Conservation (phyloP, 768 basidiomycete species). For the Roridomyces roridus region DNA sequence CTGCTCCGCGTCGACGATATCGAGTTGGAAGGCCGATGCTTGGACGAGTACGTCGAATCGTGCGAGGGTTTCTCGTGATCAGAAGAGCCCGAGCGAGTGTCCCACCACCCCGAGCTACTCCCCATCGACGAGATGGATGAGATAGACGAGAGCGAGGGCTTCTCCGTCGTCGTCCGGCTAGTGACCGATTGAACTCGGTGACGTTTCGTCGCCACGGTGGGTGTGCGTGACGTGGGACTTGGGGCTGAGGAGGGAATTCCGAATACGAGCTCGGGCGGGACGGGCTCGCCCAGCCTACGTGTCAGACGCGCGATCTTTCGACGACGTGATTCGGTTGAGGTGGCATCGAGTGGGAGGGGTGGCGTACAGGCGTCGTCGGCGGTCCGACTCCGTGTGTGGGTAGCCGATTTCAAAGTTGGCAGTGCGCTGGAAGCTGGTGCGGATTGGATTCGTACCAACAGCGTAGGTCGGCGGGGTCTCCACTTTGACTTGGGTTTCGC, state of each 20-base stretch:
- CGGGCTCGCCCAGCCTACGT: slow-evolving; percentile 19
- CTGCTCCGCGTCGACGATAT: too few relatives aligned
- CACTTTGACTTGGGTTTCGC: too few relatives aligned
- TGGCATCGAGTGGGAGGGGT: neutral
- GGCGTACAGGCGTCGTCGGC: neutral
- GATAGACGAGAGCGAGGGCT: neutral
- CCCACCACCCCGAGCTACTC: neutral
- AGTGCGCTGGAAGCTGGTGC: neutral
- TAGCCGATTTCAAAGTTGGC: too few relatives aligned
- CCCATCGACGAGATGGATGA: neutral
- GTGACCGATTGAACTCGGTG: neutral
- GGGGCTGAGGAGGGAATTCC: too few relatives aligned
- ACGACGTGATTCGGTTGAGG: slow-evolving; percentile 1
- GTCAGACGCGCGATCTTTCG: slow-evolving; percentile 22
- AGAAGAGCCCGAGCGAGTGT: too few relatives aligned
- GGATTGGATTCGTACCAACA: slow-evolving; percentile 22
- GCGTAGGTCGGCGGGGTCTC: slow-evolving; percentile 4
- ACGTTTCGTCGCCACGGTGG: neutral
- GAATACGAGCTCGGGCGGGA: slow-evolving; percentile 23
- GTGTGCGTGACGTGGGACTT: neutral
- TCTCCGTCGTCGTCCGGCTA: neutral
- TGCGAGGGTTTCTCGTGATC: too few relatives aligned
- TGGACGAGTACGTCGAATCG: neutral
- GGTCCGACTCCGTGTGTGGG: neutral
- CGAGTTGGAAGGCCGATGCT: neutral